Evolutionary conservation across 306 rosid genomes (phyloP), one percentile per base, ranked within the genome.

Genomic region (Sesbania bispinosa): DNA sequence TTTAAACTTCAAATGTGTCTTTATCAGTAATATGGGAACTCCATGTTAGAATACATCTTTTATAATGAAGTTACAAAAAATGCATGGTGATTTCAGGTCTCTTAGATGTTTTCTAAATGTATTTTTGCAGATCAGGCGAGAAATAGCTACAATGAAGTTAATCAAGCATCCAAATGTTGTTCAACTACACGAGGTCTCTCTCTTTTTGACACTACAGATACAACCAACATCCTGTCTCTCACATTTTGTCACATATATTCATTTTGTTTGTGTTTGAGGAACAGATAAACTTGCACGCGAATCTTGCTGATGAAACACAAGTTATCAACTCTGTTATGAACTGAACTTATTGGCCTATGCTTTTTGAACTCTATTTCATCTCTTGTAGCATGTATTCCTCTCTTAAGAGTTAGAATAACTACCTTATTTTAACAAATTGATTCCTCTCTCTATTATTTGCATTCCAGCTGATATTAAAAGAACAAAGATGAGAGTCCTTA

Each of bases 91-190:
- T 57, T 13, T 24, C 21, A 53, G 43, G 33, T 60, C 30, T 70
- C 62, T 57, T 6, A 20, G 8, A 42, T 32, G 15, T 47, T 69
- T n/a, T n/a, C 73, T 29, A 51, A 27, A 41, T 75, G 47, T 59
- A 6, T 64, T 74, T 72, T 69, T 62, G 39, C 90, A 94, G 99
- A 94, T 94, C 78, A 87, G 64, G 82, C 79, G 97, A 64, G 99
- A 94, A 80, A 62, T 94, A 38, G 99, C 89, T n/a, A 94, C 96
- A 14, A 94, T 94, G 99, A 94, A 94, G 85, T 80, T 94, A 77
- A 84, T 94, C 73, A 88, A 89, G 90, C 99, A 94, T 88, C 99
- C 99, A 14, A 86, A 94, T 79, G 99, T 94, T 68, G 96, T 94
- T 48, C 85, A 23, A 77, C 69, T 91, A 46, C 88, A 66, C 48